phyloP scores from a whole-genome alignment of 208 protist genomes.

The Lotmaria passim region DNA sequence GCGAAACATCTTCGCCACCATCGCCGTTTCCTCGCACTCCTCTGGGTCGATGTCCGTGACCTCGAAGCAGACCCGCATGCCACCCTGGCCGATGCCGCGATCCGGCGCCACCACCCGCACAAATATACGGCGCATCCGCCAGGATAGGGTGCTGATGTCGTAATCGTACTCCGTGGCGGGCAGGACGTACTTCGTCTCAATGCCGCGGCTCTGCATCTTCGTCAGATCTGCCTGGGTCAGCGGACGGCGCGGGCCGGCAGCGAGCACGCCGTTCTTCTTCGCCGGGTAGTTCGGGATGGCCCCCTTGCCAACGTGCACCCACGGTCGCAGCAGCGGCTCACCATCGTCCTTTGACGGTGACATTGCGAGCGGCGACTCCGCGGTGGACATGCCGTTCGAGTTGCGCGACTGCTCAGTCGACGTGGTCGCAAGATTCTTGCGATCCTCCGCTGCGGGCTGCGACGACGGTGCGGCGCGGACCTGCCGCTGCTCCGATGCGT shows the following conservation, averaged over 20 bases:
- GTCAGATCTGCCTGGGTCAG: constrained; percentile 16
- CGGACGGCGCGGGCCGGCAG: constrained; percentile 6
- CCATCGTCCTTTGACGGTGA: constrained; percentile 6
- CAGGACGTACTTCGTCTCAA: constrained; percentile 39
- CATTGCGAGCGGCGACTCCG: constrained; percentile 1
- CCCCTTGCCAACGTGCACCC: constrained; percentile 21
- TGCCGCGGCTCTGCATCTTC: constrained; percentile 13
- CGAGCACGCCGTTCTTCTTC: constrained; percentile 26
- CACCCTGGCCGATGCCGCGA: constrained; percentile 52
- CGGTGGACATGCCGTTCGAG: constrained; percentile 3
- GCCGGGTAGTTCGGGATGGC: constrained; percentile 15
- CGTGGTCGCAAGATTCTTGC: neutral
- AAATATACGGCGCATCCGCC: constrained; percentile 37
- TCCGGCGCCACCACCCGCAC: constrained; percentile 55
- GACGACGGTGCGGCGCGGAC: neutral
- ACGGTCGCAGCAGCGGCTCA: constrained; percentile 16
- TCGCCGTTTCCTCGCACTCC: constrained; percentile 38
- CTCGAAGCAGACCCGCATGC: constrained; percentile 81
- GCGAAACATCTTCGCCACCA: constrained; percentile 80
- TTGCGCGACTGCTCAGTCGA: constrained; percentile 4
- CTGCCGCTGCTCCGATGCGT: constrained; percentile 9
- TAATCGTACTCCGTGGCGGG: constrained; percentile 62
- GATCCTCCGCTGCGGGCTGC: neutral
- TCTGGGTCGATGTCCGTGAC: constrained; percentile 64
- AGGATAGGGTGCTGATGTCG: constrained; percentile 43